Percentiles rank a stretch among this genome's conserved stretches.
Conservation (phyloP, 257 asterid species). For the Solanum rostratum region DNA sequence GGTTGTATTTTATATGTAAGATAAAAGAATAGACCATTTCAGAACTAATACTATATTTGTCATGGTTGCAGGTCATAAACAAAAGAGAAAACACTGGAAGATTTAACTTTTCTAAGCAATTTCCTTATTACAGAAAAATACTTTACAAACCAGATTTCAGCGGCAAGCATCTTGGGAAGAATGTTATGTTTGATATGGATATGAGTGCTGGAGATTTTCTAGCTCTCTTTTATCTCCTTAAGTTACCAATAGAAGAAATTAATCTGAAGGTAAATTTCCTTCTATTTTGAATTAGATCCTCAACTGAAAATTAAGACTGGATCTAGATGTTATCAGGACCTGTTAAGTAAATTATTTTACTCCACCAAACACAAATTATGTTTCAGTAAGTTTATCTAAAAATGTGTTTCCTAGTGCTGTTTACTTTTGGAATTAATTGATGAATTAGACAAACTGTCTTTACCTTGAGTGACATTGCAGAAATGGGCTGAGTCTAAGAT, state of each 20-base stretch:
- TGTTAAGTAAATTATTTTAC: background rate
- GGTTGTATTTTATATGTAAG: background rate
- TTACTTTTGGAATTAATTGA: background rate
- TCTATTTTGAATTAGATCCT: background rate
- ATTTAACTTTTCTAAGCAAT: slow-evolving; percentile 58
- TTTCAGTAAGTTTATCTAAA: background rate
- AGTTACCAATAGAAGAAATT: slow-evolving; percentile 50
- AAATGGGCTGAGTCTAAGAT: background rate
- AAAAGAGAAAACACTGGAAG: slow-evolving; percentile 34
- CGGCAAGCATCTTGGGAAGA: slow-evolving; percentile 43
- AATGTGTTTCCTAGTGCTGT: background rate
- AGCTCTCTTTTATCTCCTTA: slow-evolving; percentile 78
- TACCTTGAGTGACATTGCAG: background rate
- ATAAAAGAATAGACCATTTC: background rate
- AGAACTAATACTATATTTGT: background rate
- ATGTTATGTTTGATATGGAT: slow-evolving; percentile 81
- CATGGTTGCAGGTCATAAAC: slow-evolving; percentile 51
- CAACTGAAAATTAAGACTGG: background rate
- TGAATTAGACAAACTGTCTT: background rate
- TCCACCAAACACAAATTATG: background rate
- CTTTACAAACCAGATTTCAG: slow-evolving; percentile 40
- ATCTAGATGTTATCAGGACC: background rate
- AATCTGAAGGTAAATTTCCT: slow-evolving; percentile 51
- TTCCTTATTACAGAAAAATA: slow-evolving; percentile 45
- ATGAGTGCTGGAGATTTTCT: slow-evolving; percentile 94